Evolutionary conservation across 148 eudicot species (phyloP), one percentile per base, ranked within the genome.

Genomic region (Beta vulgaris): DNA sequence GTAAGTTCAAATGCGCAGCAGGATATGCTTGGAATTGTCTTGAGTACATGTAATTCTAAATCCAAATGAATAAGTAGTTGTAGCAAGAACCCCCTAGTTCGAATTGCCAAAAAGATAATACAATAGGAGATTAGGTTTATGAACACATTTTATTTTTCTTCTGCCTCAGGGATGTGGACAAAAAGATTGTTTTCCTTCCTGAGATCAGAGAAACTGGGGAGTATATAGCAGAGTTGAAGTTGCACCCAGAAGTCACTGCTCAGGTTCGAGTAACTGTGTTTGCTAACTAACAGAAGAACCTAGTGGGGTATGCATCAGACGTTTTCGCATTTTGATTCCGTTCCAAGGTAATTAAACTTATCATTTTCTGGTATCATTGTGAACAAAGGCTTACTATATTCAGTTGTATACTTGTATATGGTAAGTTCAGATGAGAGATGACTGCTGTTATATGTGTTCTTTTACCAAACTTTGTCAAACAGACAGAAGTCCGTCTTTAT

Each of bases 121-220:
- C 21, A 36, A 8, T 21, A 21, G 21, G 25, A 37, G 7, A 1
- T 3, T 21, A 35, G 62, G 44, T 53, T 29, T 46, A 40, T 37
- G 7, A 18, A 29, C 35, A n/a, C 13, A 32, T 49, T 61, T 23
- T 1, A 13, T 36, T 71, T 46, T 31, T 54, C 57, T 64, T 65
- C 61, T 69, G n/a, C 26, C 34, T 32, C 78, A 93, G 98, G 86
- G 98, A 94, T 62, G 84, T 91, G 51, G 98, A 94, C 79, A 91
- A 94, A 81, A 85, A 88, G 64, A 77, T 91, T 75, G 87, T 94
- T 31, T 65, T 87, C 26, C 86, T 94, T 12, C 98, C 98, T 7
- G 98, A 91, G 78, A 91, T 94, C 69, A 84, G 96, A 67, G 97
- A 94, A 85, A 88, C 89, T 4, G 97, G 97, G 34, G 98, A 88